These are phyloP conservation scores for Pseudopyricularia javanii DNA, from an alignment of 2,329 filamentous ascomycete genomes.

Conservation along the genomic window DNA sequence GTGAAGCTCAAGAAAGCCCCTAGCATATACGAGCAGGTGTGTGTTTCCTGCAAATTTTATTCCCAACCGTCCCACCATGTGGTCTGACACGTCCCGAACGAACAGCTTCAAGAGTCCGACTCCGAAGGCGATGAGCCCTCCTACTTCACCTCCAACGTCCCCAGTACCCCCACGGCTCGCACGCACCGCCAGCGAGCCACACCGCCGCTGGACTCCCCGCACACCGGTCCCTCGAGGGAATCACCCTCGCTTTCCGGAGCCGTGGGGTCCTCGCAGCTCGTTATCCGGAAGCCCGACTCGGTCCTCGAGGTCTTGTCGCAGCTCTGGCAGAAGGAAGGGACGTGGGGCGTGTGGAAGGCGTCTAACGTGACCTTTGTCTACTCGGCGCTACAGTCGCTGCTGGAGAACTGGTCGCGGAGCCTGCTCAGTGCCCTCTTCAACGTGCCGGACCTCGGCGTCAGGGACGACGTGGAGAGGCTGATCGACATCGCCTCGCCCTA, in stretches of 20 bases:
- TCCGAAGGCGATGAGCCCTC: constrained; percentile 67
- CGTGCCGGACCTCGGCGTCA: constrained; percentile 69
- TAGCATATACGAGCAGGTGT: constrained; percentile 1
- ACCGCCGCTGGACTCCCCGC: constrained; percentile 11
- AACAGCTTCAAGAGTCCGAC: constrained; percentile 37
- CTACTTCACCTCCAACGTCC: constrained; percentile 64
- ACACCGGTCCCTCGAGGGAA: background rate
- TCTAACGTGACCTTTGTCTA: constrained; percentile 91
- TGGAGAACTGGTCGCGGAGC: constrained; percentile 87
- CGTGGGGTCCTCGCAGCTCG: constrained; percentile 44
- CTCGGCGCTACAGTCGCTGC: constrained; percentile 68
- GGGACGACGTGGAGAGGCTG: constrained; percentile 66
- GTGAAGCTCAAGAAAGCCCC: constrained; percentile 5
- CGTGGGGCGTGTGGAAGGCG: constrained; percentile 88
- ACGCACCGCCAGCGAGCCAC: constrained; percentile 17
- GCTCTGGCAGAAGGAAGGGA: constrained; percentile 79
- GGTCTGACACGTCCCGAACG: background rate
- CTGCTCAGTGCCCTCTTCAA: constrained; percentile 85
- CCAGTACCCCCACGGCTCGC: constrained; percentile 38
- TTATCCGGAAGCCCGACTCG: constrained; percentile 64
- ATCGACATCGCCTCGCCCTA: constrained; percentile 63
- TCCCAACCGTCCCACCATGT: background rate
- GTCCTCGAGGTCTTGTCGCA: constrained; percentile 78
- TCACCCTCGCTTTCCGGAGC: constrained; percentile 14
- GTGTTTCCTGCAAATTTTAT: background rate